Evolutionary conservation across 495 filamentous ascomycete species (phyloP).

Genomic region (Aspergillus conjunctus): DNA sequence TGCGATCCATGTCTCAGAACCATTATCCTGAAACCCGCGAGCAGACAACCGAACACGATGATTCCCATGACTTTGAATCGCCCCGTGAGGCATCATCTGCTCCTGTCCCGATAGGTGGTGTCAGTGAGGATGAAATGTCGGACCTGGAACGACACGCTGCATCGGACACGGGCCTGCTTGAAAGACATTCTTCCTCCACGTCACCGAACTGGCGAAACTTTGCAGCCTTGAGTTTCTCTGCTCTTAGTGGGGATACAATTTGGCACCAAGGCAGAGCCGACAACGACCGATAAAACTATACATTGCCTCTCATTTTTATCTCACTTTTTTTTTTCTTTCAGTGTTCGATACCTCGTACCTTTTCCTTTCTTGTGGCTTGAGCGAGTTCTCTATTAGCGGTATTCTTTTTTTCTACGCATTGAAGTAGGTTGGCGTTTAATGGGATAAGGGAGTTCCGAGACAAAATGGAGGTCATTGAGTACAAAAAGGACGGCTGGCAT

Average conservation of each 20-base stretch:
- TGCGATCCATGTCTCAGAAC: conserved; percentile 58
- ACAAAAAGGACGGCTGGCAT: conserved; percentile 9
- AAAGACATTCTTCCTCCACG: conserved; percentile 40
- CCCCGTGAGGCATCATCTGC: conserved; percentile 49
- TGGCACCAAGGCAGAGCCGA: conserved; percentile 52
- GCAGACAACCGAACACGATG: conserved; percentile 39
- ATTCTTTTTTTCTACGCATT: conserved; percentile 29
- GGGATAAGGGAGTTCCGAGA: conserved; percentile 12
- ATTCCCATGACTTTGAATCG: conserved; percentile 25
- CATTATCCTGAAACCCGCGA: conserved; percentile 52
- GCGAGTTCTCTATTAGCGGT: conserved; percentile 45
- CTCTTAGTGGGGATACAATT: conserved; percentile 53
- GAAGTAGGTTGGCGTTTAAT: conserved; percentile 39
- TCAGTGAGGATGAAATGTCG: conserved; percentile 32
- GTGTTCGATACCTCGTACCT: conserved; percentile 20
- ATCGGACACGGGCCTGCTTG: conserved; percentile 42
- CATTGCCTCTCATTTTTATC: conserved; percentile 20
- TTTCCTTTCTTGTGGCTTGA: conserved; percentile 31
- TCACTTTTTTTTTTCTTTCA: conserved; percentile 16
- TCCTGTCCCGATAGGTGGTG: conserved; percentile 45
- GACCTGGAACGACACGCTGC: conserved; percentile 47
- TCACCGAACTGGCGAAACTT: conserved; percentile 46
- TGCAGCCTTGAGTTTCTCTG: conserved; percentile 50
- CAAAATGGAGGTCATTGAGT: neutral
- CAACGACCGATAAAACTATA: conserved; percentile 41